Percentiles rank a stretch among this genome's conserved stretches.
Conservation (phyloP, 169 alveolate species). For the Cytauxzoon felis region DNA sequence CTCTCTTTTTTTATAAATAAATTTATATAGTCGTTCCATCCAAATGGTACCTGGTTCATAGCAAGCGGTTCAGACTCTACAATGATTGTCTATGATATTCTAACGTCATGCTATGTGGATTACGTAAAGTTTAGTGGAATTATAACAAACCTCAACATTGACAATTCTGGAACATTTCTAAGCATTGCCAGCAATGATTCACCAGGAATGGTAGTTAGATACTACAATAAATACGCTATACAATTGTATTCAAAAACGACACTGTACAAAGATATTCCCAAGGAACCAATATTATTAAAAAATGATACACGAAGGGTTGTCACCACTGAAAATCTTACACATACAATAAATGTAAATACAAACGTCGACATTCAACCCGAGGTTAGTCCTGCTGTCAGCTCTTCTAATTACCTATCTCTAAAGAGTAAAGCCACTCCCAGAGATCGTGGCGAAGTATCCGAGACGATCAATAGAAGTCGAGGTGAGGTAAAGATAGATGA, state of each 20-base stretch:
- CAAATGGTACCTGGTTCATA: conserved; percentile 57
- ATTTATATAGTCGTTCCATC: conserved; percentile 29
- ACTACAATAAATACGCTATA: conserved; percentile 54
- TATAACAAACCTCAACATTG: conserved; percentile 33
- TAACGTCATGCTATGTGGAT: conserved; percentile 59
- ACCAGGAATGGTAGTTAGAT: conserved; percentile 52
- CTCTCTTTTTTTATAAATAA: not conserved
- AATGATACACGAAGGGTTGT: not conserved
- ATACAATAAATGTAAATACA: not conserved
- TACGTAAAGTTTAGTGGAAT: conserved; percentile 40
- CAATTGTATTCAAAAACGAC: conserved; percentile 43
- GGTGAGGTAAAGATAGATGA: too few relatives aligned
- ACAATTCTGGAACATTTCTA: conserved; percentile 49
- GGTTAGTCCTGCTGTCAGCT: too few relatives aligned
- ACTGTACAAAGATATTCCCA: conserved; percentile 43
- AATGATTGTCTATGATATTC: conserved; percentile 51
- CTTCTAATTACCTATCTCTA: too few relatives aligned
- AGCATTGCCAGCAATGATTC: conserved; percentile 32
- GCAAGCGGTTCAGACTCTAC: conserved; percentile 23
- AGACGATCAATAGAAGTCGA: too few relatives aligned
- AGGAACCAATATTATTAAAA: conserved; percentile 31
- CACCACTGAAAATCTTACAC: conserved; percentile 1
- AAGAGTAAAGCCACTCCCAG: too few relatives aligned
- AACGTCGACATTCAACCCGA: not conserved
- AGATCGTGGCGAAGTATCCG: too few relatives aligned